Percentiles rank a stretch among this genome's conserved stretches.
Conservation (phyloP, 192 early-diverging fungal species). For the Linderina pennispora region DNA sequence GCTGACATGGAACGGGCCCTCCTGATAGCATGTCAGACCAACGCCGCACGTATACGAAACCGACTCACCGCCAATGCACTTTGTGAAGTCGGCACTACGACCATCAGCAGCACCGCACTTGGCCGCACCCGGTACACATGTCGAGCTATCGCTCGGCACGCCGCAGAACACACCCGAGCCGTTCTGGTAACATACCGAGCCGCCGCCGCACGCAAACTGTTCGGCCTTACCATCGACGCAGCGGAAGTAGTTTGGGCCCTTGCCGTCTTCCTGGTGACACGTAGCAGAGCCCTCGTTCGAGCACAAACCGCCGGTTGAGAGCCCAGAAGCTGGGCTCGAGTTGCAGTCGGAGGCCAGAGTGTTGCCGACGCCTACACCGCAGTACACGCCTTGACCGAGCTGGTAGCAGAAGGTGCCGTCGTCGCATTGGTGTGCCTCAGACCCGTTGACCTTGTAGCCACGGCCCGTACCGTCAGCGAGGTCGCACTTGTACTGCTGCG, state of each 20-base stretch:
- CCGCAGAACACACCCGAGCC: conserved; percentile 11
- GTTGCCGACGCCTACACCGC: conserved; percentile 8
- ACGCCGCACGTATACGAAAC: conserved; percentile 10
- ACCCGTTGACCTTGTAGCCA: conserved; percentile 10
- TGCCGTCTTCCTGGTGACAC: conserved; percentile 6
- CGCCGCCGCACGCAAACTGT: conserved; percentile 1
- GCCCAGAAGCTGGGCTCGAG: not conserved
- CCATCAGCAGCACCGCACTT: conserved; percentile 15
- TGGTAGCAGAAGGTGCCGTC: conserved; percentile 14
- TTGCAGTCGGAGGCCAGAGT: not conserved
- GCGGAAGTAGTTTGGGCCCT: conserved; percentile 3
- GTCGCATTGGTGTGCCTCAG: conserved; percentile 7
- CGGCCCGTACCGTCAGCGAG: conserved; percentile 7
- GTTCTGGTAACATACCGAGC: conserved; percentile 20
- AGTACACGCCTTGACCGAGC: conserved; percentile 19
- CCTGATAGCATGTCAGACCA: conserved; percentile 12
- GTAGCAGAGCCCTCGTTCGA: conserved; percentile 3
- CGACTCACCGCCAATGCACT: conserved; percentile 12
- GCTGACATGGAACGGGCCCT: conserved; percentile 20
- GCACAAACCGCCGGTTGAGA: conserved; percentile 1
- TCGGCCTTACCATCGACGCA: conserved; percentile 9
- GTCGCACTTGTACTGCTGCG: conserved; percentile 14
- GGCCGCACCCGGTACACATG: conserved; percentile 7
- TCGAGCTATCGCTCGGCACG: not conserved
- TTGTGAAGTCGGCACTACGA: conserved; percentile 10